Percentiles rank a stretch among this genome's conserved stretches.
Conservation (phyloP, 306 rosid genomes). For the Dryas alaskensis region DNA sequence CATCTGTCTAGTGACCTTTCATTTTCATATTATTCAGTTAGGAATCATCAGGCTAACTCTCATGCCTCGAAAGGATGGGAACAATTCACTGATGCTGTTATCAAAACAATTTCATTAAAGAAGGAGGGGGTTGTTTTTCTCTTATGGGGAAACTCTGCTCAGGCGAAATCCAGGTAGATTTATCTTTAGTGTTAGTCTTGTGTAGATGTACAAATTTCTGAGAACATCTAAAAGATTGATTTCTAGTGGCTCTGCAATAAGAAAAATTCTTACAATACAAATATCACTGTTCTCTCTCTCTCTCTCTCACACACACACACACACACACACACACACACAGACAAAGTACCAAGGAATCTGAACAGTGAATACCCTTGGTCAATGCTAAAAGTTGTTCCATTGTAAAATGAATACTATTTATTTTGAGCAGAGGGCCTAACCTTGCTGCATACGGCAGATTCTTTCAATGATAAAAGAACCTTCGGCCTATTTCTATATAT, state of each 20-base stretch:
- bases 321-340: background rate
- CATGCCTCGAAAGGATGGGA: constrained; percentile 98
- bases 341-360: background rate
- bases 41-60: constrained; percentile 86
- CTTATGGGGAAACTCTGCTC: constrained; percentile 94
- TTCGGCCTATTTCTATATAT: background rate
- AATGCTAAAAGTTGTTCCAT: background rate
- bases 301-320: background rate
- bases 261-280: background rate
- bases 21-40: constrained; percentile 49
- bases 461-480: background rate
- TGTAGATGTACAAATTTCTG: background rate
- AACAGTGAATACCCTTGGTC: background rate
- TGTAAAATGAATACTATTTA: background rate
- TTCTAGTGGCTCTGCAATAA: background rate
- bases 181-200: background rate
- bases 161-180: constrained; percentile 68
- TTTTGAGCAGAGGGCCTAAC: background rate
- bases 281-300: background rate
- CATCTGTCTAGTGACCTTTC: background rate
- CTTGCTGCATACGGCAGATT: background rate
- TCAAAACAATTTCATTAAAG: constrained; percentile 69
- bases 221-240: background rate
- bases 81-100: constrained; percentile 87
- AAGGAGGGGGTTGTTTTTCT: constrained; percentile 83